These are phyloP conservation scores for Protomyces gravidus DNA, from an alignment of 1,139 yeast genomes.

Conservation along the genomic window DNA sequence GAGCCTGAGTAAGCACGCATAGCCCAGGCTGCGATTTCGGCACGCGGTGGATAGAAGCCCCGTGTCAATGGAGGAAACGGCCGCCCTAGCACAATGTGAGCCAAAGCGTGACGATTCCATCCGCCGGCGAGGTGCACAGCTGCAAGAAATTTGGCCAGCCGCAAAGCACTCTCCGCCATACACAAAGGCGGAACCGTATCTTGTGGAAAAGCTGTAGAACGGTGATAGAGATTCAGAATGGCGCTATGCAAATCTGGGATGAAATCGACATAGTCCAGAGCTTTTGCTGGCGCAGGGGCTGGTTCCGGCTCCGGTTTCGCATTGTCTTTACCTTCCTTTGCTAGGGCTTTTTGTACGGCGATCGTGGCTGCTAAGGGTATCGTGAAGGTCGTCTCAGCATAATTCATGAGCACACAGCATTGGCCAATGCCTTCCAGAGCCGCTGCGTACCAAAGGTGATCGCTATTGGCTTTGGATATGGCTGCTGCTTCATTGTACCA, in stretches of 20 bases:
- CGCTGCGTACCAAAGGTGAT: conserved; percentile 81
- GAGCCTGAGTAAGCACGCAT: conserved; percentile 35
- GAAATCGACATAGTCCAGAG: conserved; percentile 46
- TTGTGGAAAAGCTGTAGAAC: conserved; percentile 57
- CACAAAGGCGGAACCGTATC: conserved; percentile 82
- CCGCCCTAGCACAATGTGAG: conserved; percentile 44
- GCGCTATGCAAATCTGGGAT: conserved; percentile 52
- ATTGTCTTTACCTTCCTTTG: conserved; percentile 18
- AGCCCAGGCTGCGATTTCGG: conserved; percentile 31
- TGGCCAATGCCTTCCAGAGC: conserved; percentile 77
- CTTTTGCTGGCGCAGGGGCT: conserved; percentile 11
- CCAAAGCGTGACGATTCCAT: conserved; percentile 46
- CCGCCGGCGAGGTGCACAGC: conserved; percentile 52
- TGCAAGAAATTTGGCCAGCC: conserved; percentile 62
- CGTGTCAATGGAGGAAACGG: conserved; percentile 35
- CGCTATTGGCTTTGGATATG: conserved; percentile 59
- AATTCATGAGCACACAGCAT: conserved; percentile 58
- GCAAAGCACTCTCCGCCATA: conserved; percentile 64
- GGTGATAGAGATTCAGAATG: conserved; percentile 55
- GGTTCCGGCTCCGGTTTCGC: conserved; percentile 25
- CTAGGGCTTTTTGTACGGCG: conserved; percentile 36
- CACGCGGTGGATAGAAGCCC: conserved; percentile 29
- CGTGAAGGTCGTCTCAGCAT: conserved; percentile 56
- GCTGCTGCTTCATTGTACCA: conserved; percentile 69
- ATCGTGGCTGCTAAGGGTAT: conserved; percentile 51